These are phyloP conservation scores for Eruca vesicaria DNA, from an alignment of 441 rosid species.

Conservation along the genomic window DNA sequence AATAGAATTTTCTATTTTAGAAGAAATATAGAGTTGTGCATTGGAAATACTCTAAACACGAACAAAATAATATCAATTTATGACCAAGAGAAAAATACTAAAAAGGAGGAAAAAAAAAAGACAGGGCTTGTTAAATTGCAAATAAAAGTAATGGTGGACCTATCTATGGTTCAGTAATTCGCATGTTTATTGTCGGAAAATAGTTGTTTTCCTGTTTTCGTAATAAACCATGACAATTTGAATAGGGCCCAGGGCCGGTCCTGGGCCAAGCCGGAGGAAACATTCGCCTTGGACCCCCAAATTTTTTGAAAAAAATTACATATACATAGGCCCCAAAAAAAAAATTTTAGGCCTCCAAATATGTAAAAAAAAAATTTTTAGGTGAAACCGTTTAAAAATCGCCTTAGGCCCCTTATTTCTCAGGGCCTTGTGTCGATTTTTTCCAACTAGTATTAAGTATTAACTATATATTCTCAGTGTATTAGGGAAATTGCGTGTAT, in stretches of 20 bases:
- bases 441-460: not conserved
- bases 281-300: no score
- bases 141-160: slow-evolving; percentile 21
- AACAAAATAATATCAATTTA: not conserved
- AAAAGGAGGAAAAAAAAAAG: not conserved
- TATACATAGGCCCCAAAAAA: no score
- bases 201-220: not conserved
- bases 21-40: no score
- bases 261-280: no score
- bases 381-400: no score
- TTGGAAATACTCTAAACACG: no score
- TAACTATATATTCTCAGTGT: not conserved
- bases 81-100: not conserved
- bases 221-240: not conserved
- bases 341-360: no score
- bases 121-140: not conserved
- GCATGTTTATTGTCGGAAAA: slow-evolving; percentile 14
- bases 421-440: not conserved
- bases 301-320: no score
- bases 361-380: no score
- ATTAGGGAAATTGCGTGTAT: not conserved
- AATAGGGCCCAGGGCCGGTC: no score
- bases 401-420: no score
- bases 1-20: no score
- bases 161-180: slow-evolving; percentile 20